These are phyloP conservation scores for Carnegiea gigantea DNA, from an alignment of 179 eudicot species.

Conservation along the genomic window DNA sequence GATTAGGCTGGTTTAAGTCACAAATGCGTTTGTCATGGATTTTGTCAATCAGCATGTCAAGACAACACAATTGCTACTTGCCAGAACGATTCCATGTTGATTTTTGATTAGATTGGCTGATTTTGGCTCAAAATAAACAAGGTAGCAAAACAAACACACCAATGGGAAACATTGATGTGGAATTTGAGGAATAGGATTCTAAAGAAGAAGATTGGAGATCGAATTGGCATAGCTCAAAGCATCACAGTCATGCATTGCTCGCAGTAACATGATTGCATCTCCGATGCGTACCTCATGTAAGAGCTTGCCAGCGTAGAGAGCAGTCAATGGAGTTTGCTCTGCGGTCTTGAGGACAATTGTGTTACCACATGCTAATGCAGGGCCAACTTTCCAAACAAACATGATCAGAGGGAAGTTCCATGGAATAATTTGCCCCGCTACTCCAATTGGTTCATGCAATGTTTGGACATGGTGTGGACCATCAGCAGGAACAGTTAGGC, in stretches of 20 bases:
- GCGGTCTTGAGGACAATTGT: constrained; percentile 86
- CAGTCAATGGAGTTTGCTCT: constrained; percentile 94
- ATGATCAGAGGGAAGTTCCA: constrained; percentile 94
- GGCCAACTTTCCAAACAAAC: constrained; percentile 94
- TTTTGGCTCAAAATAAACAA: neutral
- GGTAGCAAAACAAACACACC: neutral
- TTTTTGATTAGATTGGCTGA: neutral
- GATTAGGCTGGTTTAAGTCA: too few species aligned
- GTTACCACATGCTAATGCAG: constrained; percentile 89
- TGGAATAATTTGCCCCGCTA: constrained; percentile 90
- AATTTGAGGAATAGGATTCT: neutral
- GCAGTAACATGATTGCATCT: neutral
- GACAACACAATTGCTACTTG: neutral
- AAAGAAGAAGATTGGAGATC: neutral
- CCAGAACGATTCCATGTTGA: neutral
- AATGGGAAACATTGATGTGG: neutral
- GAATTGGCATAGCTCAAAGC: neutral
- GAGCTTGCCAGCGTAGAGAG: constrained; percentile 71
- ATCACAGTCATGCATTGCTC: neutral
- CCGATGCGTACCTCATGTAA: constrained; percentile 60
- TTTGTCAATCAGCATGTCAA: neutral
- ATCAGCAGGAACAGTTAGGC: constrained; percentile 79
- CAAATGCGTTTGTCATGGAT: too few species aligned
- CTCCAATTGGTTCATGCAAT: constrained; percentile 90
- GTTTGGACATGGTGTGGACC: constrained; percentile 80